A percentile compares a stretch with the other conserved stretches of the same genome.
phyloP scores from a whole-genome alignment of 2,329 filamentous ascomycete species.

The Pseudocercospora eumusae region DNA sequence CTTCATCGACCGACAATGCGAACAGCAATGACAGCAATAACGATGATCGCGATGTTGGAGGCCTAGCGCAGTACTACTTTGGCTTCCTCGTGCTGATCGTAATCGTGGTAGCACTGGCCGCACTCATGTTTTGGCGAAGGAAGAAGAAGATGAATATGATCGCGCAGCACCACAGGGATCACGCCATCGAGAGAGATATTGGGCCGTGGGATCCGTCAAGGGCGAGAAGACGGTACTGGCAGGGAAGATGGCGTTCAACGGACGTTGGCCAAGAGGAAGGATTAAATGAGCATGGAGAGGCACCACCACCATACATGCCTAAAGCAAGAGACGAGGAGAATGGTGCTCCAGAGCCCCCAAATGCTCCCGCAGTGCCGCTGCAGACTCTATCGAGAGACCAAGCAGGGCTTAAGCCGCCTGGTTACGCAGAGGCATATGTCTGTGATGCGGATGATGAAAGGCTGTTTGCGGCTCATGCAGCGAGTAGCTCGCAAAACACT shows the following conservation, averaged over 20 bases:
- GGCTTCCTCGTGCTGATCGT: conserved; percentile 59
- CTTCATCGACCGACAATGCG: conserved; percentile 8
- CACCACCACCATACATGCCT: conserved; percentile 62
- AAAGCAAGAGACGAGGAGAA: conserved; percentile 35
- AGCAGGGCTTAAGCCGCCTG: conserved; percentile 44
- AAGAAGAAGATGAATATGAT: conserved; percentile 37
- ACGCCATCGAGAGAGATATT: conserved; percentile 24
- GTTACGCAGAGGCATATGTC: conserved; percentile 40
- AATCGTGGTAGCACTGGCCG: conserved; percentile 47
- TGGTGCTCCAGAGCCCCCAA: conserved; percentile 13
- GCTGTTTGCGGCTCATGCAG: neutral
- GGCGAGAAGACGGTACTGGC: conserved; percentile 36
- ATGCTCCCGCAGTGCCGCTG: conserved; percentile 41
- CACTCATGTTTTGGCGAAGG: conserved; percentile 51
- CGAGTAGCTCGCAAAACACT: conserved; percentile 1
- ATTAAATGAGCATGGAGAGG: conserved; percentile 64
- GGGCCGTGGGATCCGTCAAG: conserved; percentile 18
- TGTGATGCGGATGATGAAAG: conserved; percentile 7
- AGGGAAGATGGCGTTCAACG: conserved; percentile 25
- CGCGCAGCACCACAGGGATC: conserved; percentile 15
- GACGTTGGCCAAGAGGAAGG: conserved; percentile 54
- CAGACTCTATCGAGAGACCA: conserved; percentile 43
- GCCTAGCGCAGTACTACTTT: conserved; percentile 54
- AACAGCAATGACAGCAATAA: conserved; percentile 11
- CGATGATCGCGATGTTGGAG: conserved; percentile 18